A percentile compares a stretch with the other conserved stretches of the same genome.
Evolutionary conservation across 148 eudicot genomes (phyloP).

Genomic region (Camellia japonica): DNA sequence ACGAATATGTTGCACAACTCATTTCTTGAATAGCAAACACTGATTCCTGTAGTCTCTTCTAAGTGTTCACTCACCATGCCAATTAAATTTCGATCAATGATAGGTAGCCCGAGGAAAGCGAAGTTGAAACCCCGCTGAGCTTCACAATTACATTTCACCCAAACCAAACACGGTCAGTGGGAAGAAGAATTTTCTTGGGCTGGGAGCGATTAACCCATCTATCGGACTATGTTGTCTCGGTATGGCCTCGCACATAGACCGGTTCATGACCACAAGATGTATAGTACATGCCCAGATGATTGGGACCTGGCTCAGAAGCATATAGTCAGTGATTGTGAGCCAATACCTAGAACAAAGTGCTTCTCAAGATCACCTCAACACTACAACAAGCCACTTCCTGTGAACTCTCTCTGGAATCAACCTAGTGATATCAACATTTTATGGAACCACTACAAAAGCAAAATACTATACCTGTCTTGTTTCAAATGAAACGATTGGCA

Average conservation of each 20-base stretch:
- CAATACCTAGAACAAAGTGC: conserved; percentile 25
- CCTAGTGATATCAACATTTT: conserved; percentile 11
- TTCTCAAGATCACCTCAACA: conserved; percentile 25
- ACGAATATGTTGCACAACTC: too few relatives aligned
- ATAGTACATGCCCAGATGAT: conserved; percentile 1
- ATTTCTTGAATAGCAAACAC: too few relatives aligned
- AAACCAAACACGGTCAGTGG: too few relatives aligned
- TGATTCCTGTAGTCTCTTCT: too few relatives aligned
- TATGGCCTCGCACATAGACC: conserved; percentile 12
- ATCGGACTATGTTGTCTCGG: conserved; percentile 13
- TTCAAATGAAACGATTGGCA: not conserved
- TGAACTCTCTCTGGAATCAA: conserved; percentile 19
- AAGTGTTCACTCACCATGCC: too few relatives aligned
- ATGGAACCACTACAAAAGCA: conserved; percentile 19
- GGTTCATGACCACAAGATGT: conserved; percentile 14
- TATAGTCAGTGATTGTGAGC: conserved; percentile 22
- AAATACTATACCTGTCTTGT: conserved; percentile 15
- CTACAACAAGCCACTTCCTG: not conserved
- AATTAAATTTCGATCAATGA: too few relatives aligned
- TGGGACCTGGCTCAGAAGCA: conserved; percentile 20
- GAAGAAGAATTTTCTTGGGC: not conserved
- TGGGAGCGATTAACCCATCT: conserved; percentile 15
- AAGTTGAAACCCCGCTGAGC: too few relatives aligned
- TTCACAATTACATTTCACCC: too few relatives aligned
- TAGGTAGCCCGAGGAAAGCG: too few relatives aligned